Evolutionary conservation across 805 yeast genomes (phyloP).

Genomic region (Wickerhamiella lipophila): DNA sequence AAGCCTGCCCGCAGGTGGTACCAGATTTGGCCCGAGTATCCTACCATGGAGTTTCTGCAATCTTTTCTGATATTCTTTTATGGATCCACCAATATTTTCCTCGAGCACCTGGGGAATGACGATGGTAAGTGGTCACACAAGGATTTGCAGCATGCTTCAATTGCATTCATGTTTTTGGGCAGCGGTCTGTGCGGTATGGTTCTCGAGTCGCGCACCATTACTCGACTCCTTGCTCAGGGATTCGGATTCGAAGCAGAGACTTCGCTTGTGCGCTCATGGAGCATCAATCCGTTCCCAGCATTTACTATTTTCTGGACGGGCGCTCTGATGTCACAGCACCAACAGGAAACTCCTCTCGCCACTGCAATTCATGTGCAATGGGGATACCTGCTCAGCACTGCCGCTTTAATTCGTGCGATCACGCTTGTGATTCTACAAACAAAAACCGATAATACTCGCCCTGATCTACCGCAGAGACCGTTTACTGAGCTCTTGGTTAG

Average conservation of each 20-base stretch:
- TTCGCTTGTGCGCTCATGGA: constrained; percentile 31
- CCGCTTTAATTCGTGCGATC: constrained; percentile 59
- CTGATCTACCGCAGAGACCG: constrained; percentile 50
- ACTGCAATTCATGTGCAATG: constrained; percentile 80
- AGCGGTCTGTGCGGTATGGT: constrained; percentile 85
- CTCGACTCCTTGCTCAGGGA: constrained; percentile 20
- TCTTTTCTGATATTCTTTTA: constrained; percentile 68
- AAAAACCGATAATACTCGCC: constrained; percentile 21
- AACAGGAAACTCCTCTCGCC: constrained; percentile 66
- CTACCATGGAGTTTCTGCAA: constrained; percentile 81
- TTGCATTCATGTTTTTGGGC: constrained; percentile 85
- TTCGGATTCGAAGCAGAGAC: constrained; percentile 14
- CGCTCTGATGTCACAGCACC: constrained; percentile 84
- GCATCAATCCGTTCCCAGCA: constrained; percentile 91
- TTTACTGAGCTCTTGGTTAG: constrained; percentile 72
- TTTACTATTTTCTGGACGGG: constrained; percentile 96
- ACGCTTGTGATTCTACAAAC: constrained; percentile 49
- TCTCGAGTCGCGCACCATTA: constrained; percentile 42
- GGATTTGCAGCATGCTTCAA: constrained; percentile 80
- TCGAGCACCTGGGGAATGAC: constrained; percentile 71
- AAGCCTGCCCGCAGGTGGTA: constrained; percentile 13
- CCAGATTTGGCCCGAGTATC: constrained; percentile 29
- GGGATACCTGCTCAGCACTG: constrained; percentile 78
- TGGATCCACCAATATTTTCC: constrained; percentile 77
- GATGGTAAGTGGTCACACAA: constrained; percentile 83